Percentiles rank a stretch among this genome's conserved stretches.
phyloP scores from a whole-genome alignment of 352 stramenopile genomes.

The Globisporangium takayamanum region DNA sequence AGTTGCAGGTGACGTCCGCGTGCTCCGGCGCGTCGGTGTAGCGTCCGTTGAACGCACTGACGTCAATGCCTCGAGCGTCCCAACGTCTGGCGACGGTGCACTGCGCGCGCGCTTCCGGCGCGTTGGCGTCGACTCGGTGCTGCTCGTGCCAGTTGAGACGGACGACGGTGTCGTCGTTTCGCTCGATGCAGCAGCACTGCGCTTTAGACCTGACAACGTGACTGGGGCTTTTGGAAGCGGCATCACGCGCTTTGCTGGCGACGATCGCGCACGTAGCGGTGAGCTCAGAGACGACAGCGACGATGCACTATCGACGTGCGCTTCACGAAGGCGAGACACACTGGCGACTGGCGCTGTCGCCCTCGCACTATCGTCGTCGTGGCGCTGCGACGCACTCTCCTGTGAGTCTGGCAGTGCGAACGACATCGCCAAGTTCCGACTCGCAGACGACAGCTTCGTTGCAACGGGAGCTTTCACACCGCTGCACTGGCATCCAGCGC shows the following conservation, averaged over 20 bases:
- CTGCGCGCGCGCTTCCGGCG: slow-evolving; percentile 21
- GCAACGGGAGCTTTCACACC: slow-evolving; percentile 1
- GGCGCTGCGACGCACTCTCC: slow-evolving; percentile 34
- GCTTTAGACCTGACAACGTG: background rate
- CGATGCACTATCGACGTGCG: background rate
- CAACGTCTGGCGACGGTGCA: slow-evolving; percentile 26
- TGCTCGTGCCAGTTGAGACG: slow-evolving; percentile 9
- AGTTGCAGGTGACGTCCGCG: background rate
- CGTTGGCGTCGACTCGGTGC: slow-evolving; percentile 12
- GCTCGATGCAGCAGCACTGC: background rate
- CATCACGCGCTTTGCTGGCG: background rate
- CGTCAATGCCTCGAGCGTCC: background rate
- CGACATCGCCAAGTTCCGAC: slow-evolving; percentile 58
- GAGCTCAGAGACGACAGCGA: no score
- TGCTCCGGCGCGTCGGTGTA: background rate
- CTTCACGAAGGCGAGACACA: background rate
- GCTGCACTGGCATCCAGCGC: no score
- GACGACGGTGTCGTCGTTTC: background rate
- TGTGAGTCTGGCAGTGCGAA: slow-evolving; percentile 57
- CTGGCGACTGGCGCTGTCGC: slow-evolving; percentile 1
- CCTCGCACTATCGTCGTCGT: slow-evolving; percentile 20
- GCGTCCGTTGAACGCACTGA: background rate
- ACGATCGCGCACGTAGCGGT: background rate
- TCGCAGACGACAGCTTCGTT: slow-evolving; percentile 23
- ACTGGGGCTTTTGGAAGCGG: no score